Conservation (phyloP, 257 asterid genomes). For the Solanum lycopersicoides region DNA sequence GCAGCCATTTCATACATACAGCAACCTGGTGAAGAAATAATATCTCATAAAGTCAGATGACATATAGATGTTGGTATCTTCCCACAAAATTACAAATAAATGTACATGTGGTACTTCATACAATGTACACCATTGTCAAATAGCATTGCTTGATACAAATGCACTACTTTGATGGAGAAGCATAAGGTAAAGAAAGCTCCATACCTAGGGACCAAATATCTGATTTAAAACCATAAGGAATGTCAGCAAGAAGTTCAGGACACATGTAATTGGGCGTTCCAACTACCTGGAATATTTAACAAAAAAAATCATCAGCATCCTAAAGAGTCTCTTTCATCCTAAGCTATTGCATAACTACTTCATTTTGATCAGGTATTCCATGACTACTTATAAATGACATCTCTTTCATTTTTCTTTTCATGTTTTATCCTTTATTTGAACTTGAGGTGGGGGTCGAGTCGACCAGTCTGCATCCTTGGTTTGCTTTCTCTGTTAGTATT, state of each 20-base stretch:
- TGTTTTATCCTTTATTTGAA: background rate
- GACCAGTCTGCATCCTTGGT: background rate
- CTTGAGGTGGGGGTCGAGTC: background rate
- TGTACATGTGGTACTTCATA: background rate
- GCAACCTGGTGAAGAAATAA: constrained; percentile 53
- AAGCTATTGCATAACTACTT: background rate
- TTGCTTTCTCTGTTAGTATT: background rate
- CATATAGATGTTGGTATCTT: background rate
- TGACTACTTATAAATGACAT: background rate
- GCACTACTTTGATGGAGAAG: background rate
- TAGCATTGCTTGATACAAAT: background rate
- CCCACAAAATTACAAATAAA: background rate
- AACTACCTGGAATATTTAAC: constrained; percentile 54
- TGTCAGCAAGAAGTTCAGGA: constrained; percentile 97
- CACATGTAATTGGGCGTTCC: constrained; percentile 99
- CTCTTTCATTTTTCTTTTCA: background rate
- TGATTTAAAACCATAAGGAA: constrained; percentile 95
- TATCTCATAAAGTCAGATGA: background rate
- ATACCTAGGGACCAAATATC: constrained; percentile 99
- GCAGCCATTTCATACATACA: constrained; percentile 99
- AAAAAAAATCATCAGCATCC: background rate
- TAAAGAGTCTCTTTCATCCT: background rate
- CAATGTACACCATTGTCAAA: background rate
- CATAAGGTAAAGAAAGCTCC: background rate
- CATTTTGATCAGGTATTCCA: background rate